A percentile compares a stretch with the other conserved stretches of the same genome.
Evolutionary conservation across 2,329 filamentous ascomycete species (phyloP).

Genomic region (Alternaria sp.): DNA sequence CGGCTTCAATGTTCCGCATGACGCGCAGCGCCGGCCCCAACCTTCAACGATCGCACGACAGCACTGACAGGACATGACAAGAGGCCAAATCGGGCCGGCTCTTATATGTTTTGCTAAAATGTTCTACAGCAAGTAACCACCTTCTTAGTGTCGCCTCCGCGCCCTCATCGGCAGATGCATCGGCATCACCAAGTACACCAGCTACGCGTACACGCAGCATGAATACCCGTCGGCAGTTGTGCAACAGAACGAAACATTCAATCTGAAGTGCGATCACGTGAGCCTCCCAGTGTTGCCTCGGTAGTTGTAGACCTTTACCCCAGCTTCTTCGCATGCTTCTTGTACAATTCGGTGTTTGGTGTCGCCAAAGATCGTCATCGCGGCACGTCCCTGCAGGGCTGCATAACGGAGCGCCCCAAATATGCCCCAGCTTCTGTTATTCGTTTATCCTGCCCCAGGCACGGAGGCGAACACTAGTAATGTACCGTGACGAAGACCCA

Average conservation of each 20-base stretch:
- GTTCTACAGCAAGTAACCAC: not conserved
- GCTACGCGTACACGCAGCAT: not conserved
- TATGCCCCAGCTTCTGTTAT: not conserved
- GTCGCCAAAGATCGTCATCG: not conserved
- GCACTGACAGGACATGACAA: not conserved
- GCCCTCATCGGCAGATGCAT: not conserved
- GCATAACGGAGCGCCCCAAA: not conserved
- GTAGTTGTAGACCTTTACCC: not conserved
- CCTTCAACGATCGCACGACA: not conserved
- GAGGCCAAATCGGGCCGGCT: not conserved
- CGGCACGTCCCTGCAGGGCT: not conserved
- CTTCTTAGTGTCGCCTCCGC: not conserved
- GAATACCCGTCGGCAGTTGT: conserved; percentile 1
- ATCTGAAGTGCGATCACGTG: not conserved
- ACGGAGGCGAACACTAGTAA: not conserved
- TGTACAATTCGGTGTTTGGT: not conserved
- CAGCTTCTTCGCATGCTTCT: not conserved
- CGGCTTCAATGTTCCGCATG: conserved; percentile 6
- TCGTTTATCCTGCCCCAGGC: not conserved
- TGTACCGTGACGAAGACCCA: not conserved
- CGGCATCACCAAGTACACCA: not conserved
- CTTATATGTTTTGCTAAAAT: not conserved
- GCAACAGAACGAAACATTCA: not conserved
- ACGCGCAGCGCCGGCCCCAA: not conserved
- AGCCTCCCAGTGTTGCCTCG: not conserved